phyloP scores from a whole-genome alignment of 192 early-diverging fungal genomes.

The Coemansia sp. region DNA sequence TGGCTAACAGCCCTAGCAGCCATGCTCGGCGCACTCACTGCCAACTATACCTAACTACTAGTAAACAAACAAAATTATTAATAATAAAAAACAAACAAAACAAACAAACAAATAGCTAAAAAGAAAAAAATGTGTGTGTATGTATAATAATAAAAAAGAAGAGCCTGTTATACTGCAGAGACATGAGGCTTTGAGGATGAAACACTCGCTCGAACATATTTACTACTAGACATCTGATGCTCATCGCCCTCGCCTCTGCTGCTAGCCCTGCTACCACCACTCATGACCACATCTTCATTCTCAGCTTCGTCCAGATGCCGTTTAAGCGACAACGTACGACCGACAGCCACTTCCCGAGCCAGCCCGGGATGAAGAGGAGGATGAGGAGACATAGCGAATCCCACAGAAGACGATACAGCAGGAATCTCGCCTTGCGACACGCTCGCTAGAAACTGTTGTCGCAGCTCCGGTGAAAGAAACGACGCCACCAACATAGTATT shows the following conservation, averaged over 20 bases:
- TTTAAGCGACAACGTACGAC: constrained; percentile 39
- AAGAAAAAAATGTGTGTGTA: constrained; percentile 6
- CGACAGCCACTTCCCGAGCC: constrained; percentile 2
- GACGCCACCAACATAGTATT: constrained; percentile 41
- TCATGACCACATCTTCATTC: constrained; percentile 26
- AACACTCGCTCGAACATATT: constrained; percentile 42
- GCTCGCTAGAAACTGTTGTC: constrained; percentile 18
- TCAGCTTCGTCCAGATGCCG: constrained; percentile 45
- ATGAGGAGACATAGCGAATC: not conserved
- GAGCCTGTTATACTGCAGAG: constrained; percentile 18
- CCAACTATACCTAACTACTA: not conserved
- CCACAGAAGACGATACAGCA: not conserved
- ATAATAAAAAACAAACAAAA: not conserved
- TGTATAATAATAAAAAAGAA: not conserved
- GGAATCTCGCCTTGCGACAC: constrained; percentile 3
- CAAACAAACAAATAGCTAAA: not conserved
- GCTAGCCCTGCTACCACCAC: constrained; percentile 12
- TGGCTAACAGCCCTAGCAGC: not conserved
- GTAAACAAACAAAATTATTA: not conserved
- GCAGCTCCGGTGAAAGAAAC: constrained; percentile 39
- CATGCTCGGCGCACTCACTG: not conserved
- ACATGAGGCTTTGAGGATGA: constrained; percentile 29
- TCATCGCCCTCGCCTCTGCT: constrained; percentile 29
- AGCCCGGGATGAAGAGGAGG: not conserved
- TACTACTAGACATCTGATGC: constrained; percentile 24